Evolutionary conservation across 768 basidiomycete species (phyloP).

Genomic region (Panaeolus cyanescens): DNA sequence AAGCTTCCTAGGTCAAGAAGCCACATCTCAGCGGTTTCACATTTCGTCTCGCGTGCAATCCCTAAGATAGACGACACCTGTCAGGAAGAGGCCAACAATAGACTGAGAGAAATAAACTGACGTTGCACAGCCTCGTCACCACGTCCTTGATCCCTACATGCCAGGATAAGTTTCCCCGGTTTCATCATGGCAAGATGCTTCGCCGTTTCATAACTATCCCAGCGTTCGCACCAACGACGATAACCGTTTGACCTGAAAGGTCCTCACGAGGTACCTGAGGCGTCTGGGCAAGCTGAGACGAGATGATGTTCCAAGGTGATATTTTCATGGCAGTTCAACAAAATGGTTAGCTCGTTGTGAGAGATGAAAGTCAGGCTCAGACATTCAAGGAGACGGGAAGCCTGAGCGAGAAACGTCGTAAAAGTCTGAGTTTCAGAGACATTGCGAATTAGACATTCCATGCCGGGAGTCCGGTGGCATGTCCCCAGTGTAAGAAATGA

Average conservation of each 20-base stretch:
- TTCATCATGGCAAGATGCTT: constrained; percentile 47
- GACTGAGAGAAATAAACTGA: constrained; percentile 16
- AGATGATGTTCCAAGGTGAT: not conserved
- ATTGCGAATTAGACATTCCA: not conserved
- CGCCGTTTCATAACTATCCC: constrained; percentile 48
- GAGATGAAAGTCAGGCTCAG: not conserved
- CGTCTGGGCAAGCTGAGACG: constrained; percentile 4
- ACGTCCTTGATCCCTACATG: constrained; percentile 33
- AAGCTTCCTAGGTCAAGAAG: constrained; percentile 42
- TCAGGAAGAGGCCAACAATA: too few species aligned
- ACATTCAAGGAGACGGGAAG: not conserved
- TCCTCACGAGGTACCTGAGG: constrained; percentile 33
- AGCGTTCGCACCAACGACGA: constrained; percentile 52
- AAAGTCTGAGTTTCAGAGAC: not conserved
- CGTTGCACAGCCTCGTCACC: constrained; percentile 35
- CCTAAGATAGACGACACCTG: constrained; percentile 15
- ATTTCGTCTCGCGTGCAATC: constrained; percentile 33
- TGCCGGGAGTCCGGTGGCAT: too few species aligned
- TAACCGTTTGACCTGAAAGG: constrained; percentile 45
- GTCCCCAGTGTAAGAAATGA: too few species aligned
- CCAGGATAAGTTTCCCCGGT: constrained; percentile 37
- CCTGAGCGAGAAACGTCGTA: not conserved
- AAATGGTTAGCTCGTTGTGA: not conserved
- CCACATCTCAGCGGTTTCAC: constrained; percentile 36
- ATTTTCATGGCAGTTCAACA: not conserved